Percentiles rank a stretch among this genome's conserved stretches.
Conservation (phyloP, 1,284 basidiomycete genomes). For the Sporisorium scitamineum region DNA sequence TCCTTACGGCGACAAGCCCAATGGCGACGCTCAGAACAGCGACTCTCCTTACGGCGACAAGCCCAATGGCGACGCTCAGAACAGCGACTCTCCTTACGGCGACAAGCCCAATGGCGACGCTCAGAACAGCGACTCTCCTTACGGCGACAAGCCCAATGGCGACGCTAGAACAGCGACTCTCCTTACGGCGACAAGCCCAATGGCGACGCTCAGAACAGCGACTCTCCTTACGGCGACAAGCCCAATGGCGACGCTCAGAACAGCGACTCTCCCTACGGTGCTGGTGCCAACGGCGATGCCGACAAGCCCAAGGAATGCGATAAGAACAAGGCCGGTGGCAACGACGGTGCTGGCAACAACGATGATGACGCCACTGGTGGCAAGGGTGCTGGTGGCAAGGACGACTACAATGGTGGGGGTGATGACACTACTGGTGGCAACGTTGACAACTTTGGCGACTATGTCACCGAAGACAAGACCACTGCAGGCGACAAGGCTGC, state of each 20-base stretch:
- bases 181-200: neutral
- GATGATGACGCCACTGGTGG: too few relatives aligned
- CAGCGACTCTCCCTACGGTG: too few relatives aligned
- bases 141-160: slow-evolving; percentile 15
- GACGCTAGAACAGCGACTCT: neutral
- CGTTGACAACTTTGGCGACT: too few relatives aligned
- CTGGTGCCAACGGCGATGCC: neutral
- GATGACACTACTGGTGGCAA: too few relatives aligned
- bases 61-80: slow-evolving; percentile 2
- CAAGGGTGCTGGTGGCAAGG: too few relatives aligned
- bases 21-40: neutral
- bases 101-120: neutral
- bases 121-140: neutral
- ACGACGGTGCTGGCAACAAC: too few relatives aligned
- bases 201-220: slow-evolving; percentile 2
- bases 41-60: slow-evolving; percentile 9
- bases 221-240: slow-evolving; percentile 7
- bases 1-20: neutral
- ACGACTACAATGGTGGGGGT: too few relatives aligned
- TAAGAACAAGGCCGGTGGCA: neutral
- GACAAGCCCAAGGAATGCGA: neutral
- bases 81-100: neutral
- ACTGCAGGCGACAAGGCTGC: too few relatives aligned
- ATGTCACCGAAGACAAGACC: too few relatives aligned
- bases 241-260: slow-evolving; percentile 1